These are phyloP conservation scores for Aquanectria penicillioides DNA, from an alignment of 2,329 filamentous ascomycete species.

Conservation along the genomic window DNA sequence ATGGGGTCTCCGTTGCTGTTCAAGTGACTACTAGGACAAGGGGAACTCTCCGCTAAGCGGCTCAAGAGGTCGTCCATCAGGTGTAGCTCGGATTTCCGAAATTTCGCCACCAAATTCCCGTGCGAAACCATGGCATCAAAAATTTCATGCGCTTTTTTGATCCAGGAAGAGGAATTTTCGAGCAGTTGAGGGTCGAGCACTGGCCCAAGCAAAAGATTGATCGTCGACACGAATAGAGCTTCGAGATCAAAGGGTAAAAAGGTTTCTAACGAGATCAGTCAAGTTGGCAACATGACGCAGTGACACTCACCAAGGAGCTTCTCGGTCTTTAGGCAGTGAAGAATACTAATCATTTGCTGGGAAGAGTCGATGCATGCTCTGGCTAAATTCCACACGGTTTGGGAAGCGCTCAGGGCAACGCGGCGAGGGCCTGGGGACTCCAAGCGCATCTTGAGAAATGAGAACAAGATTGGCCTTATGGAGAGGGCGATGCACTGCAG, in stretches of 20 bases:
- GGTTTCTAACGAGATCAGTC: constrained; percentile 44
- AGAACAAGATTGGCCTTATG: constrained; percentile 35
- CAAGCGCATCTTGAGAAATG: not conserved
- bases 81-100: constrained; percentile 54
- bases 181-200: constrained; percentile 48
- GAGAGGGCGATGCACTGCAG: constrained; percentile 40
- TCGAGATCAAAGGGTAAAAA: constrained; percentile 59
- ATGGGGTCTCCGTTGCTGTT: too few species aligned
- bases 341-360: constrained; percentile 44
- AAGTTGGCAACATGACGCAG: not conserved
- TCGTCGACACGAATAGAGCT: constrained; percentile 51
- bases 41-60: not conserved
- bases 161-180: constrained; percentile 48
- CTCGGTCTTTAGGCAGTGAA: constrained; percentile 53
- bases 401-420: not conserved
- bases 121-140: constrained; percentile 57
- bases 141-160: constrained; percentile 53
- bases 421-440: not conserved
- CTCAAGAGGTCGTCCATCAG: constrained; percentile 51
- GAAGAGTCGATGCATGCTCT: constrained; percentile 41
- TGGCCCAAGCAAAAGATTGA: constrained; percentile 52
- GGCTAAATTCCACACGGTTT: constrained; percentile 34
- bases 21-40: too few species aligned
- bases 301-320: constrained; percentile 51
- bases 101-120: constrained; percentile 56